phyloP scores from a whole-genome alignment of 768 basidiomycete species.

The Cystofilobasidium bisporidii region DNA sequence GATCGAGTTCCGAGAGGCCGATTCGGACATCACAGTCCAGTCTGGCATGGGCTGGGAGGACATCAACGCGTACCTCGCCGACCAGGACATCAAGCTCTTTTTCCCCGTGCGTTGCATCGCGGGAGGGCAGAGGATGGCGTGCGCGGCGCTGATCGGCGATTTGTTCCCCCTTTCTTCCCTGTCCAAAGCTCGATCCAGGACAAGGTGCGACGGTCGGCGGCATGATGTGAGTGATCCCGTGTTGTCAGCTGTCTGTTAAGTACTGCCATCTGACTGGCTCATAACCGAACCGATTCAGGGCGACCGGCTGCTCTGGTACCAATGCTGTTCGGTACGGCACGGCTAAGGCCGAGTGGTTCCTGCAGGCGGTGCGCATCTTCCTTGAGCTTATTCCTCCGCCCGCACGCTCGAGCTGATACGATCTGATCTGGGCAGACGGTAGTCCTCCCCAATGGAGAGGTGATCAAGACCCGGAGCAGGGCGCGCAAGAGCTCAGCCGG shows the following conservation, averaged over 20 bases:
- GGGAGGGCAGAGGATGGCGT: too few relatives aligned
- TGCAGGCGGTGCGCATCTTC: conserved; percentile 54
- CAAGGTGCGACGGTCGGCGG: conserved; percentile 55
- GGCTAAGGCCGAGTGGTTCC: conserved; percentile 77
- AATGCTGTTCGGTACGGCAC: conserved; percentile 67
- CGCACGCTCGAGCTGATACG: not conserved
- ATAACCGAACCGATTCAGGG: too few relatives aligned
- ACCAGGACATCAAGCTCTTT: conserved; percentile 67
- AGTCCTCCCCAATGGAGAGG: conserved; percentile 75
- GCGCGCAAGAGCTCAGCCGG: conserved; percentile 68
- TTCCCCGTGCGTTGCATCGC: conserved; percentile 53
- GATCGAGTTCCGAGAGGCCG: conserved; percentile 53
- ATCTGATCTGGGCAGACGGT: conserved; percentile 52
- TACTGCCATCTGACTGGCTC: not conserved
- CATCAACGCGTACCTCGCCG: conserved; percentile 59
- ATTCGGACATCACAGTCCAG: conserved; percentile 40
- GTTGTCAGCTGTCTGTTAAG: not conserved
- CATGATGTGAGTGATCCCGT: conserved; percentile 28
- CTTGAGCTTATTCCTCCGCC: not conserved
- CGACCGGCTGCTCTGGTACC: conserved; percentile 78
- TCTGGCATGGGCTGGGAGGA: conserved; percentile 42
- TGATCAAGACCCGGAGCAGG: conserved; percentile 69
- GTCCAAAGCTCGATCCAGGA: conserved; percentile 42
- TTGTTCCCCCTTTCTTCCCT: too few relatives aligned
- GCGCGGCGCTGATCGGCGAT: too few relatives aligned